phyloP scores from a whole-genome alignment of 768 basidiomycete genomes.

The Fibroporia radiculosa region DNA sequence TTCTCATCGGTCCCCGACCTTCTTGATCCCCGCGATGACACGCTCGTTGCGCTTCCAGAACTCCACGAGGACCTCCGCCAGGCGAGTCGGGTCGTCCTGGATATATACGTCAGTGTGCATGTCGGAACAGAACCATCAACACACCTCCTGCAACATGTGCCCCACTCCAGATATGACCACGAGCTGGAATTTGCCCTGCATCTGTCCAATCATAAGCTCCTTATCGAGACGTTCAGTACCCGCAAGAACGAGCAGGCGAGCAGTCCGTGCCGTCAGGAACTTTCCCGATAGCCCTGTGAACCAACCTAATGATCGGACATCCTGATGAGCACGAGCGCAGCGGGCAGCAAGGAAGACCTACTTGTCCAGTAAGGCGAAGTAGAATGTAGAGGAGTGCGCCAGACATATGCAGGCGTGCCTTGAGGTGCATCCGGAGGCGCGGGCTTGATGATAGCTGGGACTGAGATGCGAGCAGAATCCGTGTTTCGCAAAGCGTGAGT shows the following conservation, averaged over 20 bases:
- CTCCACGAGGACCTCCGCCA: conserved; percentile 76
- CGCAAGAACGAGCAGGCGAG: conserved; percentile 83
- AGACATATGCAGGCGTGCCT: conserved; percentile 42
- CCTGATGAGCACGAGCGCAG: neutral
- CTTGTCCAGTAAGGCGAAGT: conserved; percentile 90
- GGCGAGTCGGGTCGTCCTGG: conserved; percentile 77
- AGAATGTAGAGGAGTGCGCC: conserved; percentile 78
- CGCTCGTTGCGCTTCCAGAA: conserved; percentile 91
- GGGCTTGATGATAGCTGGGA: conserved; percentile 68
- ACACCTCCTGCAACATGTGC: conserved; percentile 90
- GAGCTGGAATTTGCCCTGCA: conserved; percentile 88
- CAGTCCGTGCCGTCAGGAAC: conserved; percentile 73
- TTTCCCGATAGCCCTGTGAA: conserved; percentile 73
- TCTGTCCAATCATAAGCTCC: conserved; percentile 86
- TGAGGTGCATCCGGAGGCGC: conserved; percentile 27
- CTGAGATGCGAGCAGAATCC: conserved; percentile 79
- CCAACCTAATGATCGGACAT: conserved; percentile 61
- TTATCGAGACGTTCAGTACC: conserved; percentile 90
- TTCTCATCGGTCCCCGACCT: conserved; percentile 41
- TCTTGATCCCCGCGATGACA: conserved; percentile 50
- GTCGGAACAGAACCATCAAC: conserved; percentile 12
- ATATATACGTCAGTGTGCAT: neutral
- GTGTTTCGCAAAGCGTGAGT: conserved; percentile 80
- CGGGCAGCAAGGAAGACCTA: conserved; percentile 29
- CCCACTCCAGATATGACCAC: conserved; percentile 82